Evolutionary conservation across 306 rosid genomes (phyloP).

Genomic region (Pueraria montana): DNA sequence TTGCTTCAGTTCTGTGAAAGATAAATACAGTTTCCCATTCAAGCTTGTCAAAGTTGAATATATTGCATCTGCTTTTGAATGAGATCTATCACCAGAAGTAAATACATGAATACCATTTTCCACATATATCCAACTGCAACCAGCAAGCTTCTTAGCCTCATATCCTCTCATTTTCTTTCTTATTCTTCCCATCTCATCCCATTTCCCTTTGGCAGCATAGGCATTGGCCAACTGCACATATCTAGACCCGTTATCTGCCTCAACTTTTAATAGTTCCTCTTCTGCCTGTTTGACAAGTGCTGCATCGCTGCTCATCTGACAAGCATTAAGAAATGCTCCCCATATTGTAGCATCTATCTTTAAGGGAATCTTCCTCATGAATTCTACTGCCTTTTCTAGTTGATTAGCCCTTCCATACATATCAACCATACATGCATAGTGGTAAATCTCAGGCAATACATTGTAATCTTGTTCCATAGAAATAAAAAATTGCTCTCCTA

Average conservation of each 20-base stretch:
- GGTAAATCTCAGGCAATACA: conserved; percentile 66
- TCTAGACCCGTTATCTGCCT: conserved; percentile 66
- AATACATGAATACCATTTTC: conserved; percentile 71
- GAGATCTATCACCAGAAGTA: conserved; percentile 71
- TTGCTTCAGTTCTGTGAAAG: conserved; percentile 52
- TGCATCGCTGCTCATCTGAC: conserved; percentile 65
- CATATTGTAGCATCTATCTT: conserved; percentile 65
- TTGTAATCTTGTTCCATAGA: conserved; percentile 70
- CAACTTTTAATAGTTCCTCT: conserved; percentile 56
- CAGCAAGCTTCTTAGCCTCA: conserved; percentile 72
- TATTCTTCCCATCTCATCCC: conserved; percentile 88
- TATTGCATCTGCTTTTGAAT: conserved; percentile 62
- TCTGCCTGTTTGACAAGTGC: conserved; percentile 67
- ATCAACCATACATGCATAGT: conserved; percentile 89
- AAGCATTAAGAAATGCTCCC: conserved; percentile 84
- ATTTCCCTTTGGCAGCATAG: conserved; percentile 78
- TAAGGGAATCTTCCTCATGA: conserved; percentile 68
- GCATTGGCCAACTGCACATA: conserved; percentile 83
- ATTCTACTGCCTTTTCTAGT: conserved; percentile 66
- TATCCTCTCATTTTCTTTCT: conserved; percentile 83
- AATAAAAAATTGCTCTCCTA: conserved; percentile 69
- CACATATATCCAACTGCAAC: conserved; percentile 84
- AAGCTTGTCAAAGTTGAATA: conserved; percentile 63
- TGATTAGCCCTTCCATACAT: conserved; percentile 79
- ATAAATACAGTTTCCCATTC: conserved; percentile 53